Percentiles rank a stretch among this genome's conserved stretches.
Evolutionary conservation across 768 basidiomycete species (phyloP).

Genomic region (Psilocybe azurescens): DNA sequence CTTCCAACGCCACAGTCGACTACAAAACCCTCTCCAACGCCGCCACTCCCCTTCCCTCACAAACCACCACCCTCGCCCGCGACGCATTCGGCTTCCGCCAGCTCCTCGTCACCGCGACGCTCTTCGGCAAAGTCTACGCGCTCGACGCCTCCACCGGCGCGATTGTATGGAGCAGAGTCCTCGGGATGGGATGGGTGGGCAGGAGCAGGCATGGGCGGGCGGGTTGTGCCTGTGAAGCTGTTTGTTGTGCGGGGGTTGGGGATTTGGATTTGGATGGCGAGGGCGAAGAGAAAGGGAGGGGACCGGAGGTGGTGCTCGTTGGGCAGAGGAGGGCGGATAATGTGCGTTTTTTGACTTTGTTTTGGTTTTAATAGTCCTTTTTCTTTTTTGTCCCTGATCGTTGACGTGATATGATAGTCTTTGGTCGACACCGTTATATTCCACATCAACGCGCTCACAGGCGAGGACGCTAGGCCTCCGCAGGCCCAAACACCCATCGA

Average conservation of each 20-base stretch:
- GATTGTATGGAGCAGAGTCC: constrained; percentile 79
- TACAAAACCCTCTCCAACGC: constrained; percentile 9
- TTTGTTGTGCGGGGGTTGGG: constrained; percentile 59
- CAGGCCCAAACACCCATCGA: no score
- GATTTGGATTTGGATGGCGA: constrained; percentile 27
- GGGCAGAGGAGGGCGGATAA: constrained; percentile 66
- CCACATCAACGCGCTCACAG: constrained; percentile 78
- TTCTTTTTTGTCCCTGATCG: no score
- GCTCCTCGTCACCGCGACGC: constrained; percentile 74
- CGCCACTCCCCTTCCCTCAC: constrained; percentile 21
- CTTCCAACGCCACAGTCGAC: constrained; percentile 31
- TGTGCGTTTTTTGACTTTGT: constrained; percentile 42
- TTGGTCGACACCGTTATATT: constrained; percentile 76
- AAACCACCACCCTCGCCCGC: constrained; percentile 49
- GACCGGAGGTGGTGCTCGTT: constrained; percentile 66
- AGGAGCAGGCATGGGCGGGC: constrained; percentile 50
- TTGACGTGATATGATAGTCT: constrained; percentile 40
- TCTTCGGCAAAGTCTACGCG: constrained; percentile 78
- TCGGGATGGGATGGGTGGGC: constrained; percentile 75
- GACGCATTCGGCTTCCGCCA: constrained; percentile 91
- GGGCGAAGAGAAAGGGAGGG: constrained; percentile 21
- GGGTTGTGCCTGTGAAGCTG: constrained; percentile 62
- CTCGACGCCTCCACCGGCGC: constrained; percentile 81
- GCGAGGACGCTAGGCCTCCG: no score
- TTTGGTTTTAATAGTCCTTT: neutral